Evolutionary conservation across 345 rosid genomes (phyloP).

Genomic region (Eucalyptus cloeziana): DNA sequence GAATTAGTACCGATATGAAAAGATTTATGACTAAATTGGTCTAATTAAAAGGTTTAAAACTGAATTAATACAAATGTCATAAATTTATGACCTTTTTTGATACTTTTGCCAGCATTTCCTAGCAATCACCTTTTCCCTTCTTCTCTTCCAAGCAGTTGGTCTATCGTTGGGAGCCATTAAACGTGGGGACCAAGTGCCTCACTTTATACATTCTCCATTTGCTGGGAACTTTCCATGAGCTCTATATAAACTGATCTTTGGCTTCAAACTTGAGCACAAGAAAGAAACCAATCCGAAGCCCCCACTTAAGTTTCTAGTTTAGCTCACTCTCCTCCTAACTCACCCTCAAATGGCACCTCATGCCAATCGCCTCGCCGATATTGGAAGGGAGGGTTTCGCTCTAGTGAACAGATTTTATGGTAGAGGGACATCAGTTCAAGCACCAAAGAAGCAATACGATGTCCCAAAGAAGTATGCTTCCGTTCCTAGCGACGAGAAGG

Average conservation of each 20-base stretch:
- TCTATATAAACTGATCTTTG: neutral
- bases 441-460: neutral
- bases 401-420: neutral
- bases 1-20: too few species aligned
- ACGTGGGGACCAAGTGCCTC: neutral
- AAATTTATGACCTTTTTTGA: too few species aligned
- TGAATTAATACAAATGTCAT: too few species aligned
- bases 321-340: neutral
- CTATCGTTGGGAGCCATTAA: neutral
- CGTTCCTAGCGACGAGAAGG: neutral
- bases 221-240: neutral
- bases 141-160: neutral
- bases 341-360: neutral
- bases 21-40: too few species aligned
- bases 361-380: neutral
- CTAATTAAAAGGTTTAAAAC: rapidly evolving
- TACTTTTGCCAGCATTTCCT: neutral
- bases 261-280: neutral
- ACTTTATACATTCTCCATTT: neutral
- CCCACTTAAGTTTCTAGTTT: neutral
- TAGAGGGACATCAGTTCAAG: neutral
- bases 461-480: neutral
- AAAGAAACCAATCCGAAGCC: neutral
- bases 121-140: neutral
- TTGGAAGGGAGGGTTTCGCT: neutral